Conservation (phyloP, 495 filamentous ascomycete genomes). For the Podospora conica region DNA sequence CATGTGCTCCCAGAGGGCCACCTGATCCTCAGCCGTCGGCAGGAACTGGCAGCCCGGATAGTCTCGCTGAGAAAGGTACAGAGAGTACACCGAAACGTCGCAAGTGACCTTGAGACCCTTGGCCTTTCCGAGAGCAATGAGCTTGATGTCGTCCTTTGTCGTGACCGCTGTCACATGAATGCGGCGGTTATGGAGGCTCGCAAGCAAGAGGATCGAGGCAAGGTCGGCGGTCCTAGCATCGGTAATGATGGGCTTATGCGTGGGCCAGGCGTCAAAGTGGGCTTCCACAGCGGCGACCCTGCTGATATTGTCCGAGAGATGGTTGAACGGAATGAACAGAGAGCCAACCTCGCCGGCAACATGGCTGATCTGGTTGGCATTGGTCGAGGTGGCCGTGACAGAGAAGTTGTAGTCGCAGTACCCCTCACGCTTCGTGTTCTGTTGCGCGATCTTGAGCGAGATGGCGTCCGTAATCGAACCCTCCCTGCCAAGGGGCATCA, state of each 20-base stretch:
- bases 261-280: constrained; percentile 77
- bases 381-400: constrained; percentile 69
- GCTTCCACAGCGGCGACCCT: constrained; percentile 76
- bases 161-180: constrained; percentile 80
- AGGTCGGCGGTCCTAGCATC: constrained; percentile 81
- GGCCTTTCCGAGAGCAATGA: constrained; percentile 74
- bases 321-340: constrained; percentile 83
- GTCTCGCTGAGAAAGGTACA: constrained; percentile 72
- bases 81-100: constrained; percentile 74
- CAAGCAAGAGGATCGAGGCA: constrained; percentile 71
- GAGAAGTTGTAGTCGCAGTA: constrained; percentile 86
- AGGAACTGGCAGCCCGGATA: constrained; percentile 63
- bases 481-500: constrained; percentile 72
- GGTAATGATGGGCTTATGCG: constrained; percentile 76
- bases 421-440: constrained; percentile 59
- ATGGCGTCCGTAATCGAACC: constrained; percentile 66
- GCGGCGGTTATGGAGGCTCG: constrained; percentile 76
- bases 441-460: constrained; percentile 68
- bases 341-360: constrained; percentile 72
- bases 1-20: constrained; percentile 73
- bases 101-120: constrained; percentile 82
- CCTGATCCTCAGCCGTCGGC: constrained; percentile 65
- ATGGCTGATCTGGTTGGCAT: constrained; percentile 68
- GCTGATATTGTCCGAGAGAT: constrained; percentile 78
- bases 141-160: constrained; percentile 72